A percentile compares a stretch with the other conserved stretches of the same genome.
Conservation (phyloP, 2,329 filamentous ascomycete genomes). For the Colletotrichum sp. region DNA sequence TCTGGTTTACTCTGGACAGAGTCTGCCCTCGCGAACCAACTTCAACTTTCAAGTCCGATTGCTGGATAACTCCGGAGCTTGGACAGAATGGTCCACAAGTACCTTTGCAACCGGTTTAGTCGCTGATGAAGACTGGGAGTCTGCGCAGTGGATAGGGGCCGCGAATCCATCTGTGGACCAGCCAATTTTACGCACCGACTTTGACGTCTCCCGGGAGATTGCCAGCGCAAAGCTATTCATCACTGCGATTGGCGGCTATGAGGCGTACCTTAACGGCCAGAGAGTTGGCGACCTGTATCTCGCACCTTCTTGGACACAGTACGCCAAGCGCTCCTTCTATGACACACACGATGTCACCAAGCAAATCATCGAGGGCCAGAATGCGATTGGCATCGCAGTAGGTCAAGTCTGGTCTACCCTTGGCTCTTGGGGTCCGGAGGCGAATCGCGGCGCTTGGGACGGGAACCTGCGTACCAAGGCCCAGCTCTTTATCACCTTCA, state of each 20-base stretch:
- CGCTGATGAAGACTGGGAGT: background rate
- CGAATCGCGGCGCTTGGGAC: background rate
- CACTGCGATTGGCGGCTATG: background rate
- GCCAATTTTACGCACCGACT: background rate
- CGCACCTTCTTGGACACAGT: background rate
- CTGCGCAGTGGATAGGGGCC: background rate
- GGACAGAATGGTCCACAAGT: background rate
- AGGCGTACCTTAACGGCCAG: background rate
- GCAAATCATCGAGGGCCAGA: background rate
- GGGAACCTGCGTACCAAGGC: background rate
- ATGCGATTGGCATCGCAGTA: background rate
- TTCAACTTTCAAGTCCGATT: background rate
- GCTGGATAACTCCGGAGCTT: background rate
- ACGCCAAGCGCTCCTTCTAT: background rate
- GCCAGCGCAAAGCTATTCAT: background rate
- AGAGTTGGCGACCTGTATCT: background rate
- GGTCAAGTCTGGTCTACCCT: background rate
- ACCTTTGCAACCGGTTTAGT: background rate
- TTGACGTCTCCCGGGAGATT: background rate
- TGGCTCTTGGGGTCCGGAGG: background rate
- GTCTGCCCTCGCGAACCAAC: background rate
- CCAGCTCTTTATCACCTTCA: background rate
- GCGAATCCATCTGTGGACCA: background rate
- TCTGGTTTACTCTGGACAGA: background rate
- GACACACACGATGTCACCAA: background rate